Conservation (phyloP, 164 flowering plant genomes). For the Kalanchoe fedtschenkoi region DNA sequence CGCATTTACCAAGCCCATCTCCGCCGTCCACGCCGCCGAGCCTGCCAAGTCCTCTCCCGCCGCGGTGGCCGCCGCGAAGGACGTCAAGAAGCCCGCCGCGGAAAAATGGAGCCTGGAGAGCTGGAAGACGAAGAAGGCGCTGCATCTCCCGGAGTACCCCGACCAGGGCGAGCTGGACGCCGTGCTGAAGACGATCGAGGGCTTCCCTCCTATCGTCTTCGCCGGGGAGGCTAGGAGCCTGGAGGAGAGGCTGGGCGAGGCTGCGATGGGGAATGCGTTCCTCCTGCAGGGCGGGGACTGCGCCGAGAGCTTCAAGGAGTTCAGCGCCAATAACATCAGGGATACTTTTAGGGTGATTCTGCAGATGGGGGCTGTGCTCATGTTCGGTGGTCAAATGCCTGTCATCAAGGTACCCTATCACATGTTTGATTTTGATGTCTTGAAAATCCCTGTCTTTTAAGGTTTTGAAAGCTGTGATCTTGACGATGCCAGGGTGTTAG, state of each 20-base stretch:
- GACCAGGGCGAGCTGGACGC: slow-evolving; percentile 21
- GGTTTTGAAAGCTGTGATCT: not conserved
- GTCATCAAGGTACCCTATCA: slow-evolving; percentile 26
- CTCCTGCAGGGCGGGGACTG: slow-evolving; percentile 46
- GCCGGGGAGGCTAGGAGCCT: slow-evolving; percentile 40
- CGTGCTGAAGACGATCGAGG: slow-evolving; percentile 28
- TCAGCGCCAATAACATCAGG: slow-evolving; percentile 34
- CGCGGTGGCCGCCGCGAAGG: slow-evolving; percentile 3
- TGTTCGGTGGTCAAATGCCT: slow-evolving; percentile 43
- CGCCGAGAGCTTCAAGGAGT: slow-evolving; percentile 51
- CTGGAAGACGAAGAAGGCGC: slow-evolving; percentile 37
- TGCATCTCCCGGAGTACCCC: slow-evolving; percentile 44
- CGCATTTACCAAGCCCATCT: slow-evolving; percentile 12
- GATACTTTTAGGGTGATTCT: slow-evolving; percentile 36
- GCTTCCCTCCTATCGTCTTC: slow-evolving; percentile 38
- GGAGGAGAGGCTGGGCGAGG: slow-evolving; percentile 39
- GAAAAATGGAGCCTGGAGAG: slow-evolving; percentile 30
- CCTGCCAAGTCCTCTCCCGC: slow-evolving; percentile 14
- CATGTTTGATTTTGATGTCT: not conserved
- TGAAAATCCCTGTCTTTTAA: not conserved
- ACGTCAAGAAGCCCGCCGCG: slow-evolving; percentile 3
- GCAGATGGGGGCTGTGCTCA: slow-evolving; percentile 42
- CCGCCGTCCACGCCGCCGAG: slow-evolving; percentile 34
- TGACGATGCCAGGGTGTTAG: not conserved
- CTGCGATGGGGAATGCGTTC: slow-evolving; percentile 41